A percentile compares a stretch with the other conserved stretches of the same genome.
These are phyloP conservation scores for Colletotrichum sp. DNA, from an alignment of 2,329 filamentous ascomycete species.

Conservation along the genomic window DNA sequence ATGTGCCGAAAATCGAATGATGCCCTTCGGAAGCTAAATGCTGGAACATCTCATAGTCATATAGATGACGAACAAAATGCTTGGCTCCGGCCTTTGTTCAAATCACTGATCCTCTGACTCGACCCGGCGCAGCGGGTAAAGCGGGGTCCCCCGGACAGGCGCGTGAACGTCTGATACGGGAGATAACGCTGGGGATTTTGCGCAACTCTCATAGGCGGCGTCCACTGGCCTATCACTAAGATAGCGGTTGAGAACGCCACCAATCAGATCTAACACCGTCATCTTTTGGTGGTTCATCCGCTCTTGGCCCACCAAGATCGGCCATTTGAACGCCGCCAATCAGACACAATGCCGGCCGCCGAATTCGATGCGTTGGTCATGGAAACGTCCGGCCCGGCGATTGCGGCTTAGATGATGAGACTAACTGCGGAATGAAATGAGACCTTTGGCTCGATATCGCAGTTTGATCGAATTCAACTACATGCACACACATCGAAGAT, in stretches of 20 bases:
- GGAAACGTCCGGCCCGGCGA: neutral
- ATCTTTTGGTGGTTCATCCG: neutral
- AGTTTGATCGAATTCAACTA: neutral
- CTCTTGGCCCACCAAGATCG: neutral
- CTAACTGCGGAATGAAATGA: neutral
- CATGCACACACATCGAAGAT: neutral
- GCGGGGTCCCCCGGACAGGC: neutral
- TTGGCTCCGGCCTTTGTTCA: neutral
- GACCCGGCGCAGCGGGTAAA: neutral
- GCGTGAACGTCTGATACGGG: neutral
- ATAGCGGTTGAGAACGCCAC: neutral
- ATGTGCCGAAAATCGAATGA: neutral
- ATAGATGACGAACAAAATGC: neutral
- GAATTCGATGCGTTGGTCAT: neutral
- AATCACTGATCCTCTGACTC: neutral
- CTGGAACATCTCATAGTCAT: neutral
- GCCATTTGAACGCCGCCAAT: constrained; percentile 11
- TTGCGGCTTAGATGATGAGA: neutral
- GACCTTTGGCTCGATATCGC: neutral
- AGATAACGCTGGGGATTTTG: constrained; percentile 24
- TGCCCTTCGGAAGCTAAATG: too few species aligned
- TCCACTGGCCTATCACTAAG: constrained; percentile 6
- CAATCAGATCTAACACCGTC: neutral
- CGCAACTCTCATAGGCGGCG: constrained; percentile 24
- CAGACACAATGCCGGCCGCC: neutral